Evolutionary conservation across 2,329 filamentous ascomycete species (phyloP).

Genomic region (Penicillium sp.): DNA sequence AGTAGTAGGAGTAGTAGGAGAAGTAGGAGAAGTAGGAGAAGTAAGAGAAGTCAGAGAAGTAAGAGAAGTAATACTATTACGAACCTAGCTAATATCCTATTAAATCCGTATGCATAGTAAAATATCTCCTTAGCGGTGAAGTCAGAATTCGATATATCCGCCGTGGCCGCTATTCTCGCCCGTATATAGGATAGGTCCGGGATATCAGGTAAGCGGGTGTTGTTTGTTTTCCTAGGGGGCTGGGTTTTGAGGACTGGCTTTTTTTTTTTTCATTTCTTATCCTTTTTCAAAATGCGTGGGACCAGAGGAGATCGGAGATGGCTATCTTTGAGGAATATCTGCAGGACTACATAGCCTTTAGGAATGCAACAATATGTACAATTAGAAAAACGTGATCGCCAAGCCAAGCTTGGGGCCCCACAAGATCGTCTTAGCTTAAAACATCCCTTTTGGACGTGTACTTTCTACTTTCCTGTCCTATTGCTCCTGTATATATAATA

Average conservation of each 20-base stretch:
- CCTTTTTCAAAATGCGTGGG: neutral
- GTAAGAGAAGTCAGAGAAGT: no score
- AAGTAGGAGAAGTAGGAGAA: no score
- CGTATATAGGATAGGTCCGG: neutral
- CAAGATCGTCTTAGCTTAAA: slow-evolving; percentile 14
- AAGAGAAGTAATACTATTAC: no score
- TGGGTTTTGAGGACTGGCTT: neutral
- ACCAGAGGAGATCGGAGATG: neutral
- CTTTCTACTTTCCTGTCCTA: neutral
- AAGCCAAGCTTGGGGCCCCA: slow-evolving; percentile 18
- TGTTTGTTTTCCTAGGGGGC: neutral
- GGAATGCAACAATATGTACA: neutral
- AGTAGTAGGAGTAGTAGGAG: no score
- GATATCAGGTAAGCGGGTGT: neutral
- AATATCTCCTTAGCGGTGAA: no score
- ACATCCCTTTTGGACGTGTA: neutral
- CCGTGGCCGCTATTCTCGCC: no score
- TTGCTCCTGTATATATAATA: slow-evolving; percentile 1
- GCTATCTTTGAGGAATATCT: no score
- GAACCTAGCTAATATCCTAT: no score
- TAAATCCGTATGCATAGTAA: no score
- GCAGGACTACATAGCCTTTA: neutral
- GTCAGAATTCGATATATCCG: no score
- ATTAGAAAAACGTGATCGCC: slow-evolving; percentile 12
- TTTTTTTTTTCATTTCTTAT: neutral